A percentile compares a stretch with the other conserved stretches of the same genome.
phyloP scores from a whole-genome alignment of 768 basidiomycete genomes.

The Xanthoconium purpureum region DNA sequence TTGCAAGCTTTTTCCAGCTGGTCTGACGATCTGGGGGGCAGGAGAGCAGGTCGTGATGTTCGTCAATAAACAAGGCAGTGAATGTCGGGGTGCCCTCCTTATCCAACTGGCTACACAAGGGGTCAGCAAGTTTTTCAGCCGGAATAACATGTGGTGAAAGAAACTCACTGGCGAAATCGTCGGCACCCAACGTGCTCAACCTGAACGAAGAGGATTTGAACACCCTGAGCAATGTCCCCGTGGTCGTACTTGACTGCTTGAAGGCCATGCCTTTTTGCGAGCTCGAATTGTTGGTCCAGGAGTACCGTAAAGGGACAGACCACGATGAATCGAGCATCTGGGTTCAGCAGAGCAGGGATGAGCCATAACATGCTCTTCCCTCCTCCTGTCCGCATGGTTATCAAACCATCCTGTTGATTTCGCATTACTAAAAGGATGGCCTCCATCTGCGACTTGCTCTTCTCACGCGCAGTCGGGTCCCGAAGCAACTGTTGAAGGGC shows the following conservation, averaged over 20 bases:
- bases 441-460: slow-evolving; percentile 1
- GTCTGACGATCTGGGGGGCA: slow-evolving; percentile 1
- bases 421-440: neutral
- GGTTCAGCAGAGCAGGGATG: neutral
- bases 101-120: neutral
- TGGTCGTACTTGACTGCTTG: neutral
- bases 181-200: neutral
- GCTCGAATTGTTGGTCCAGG: neutral
- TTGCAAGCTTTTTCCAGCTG: slow-evolving; percentile 1
- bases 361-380: slow-evolving; percentile 7
- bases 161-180: neutral
- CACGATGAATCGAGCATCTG: neutral
- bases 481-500: neutral
- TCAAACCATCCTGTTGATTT: slow-evolving; percentile 1
- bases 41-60: neutral
- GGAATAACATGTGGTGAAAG: neutral
- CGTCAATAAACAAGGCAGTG: neutral
- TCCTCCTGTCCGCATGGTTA: slow-evolving; percentile 6
- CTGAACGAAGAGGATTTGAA: slow-evolving; percentile 3
- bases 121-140: neutral
- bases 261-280: neutral
- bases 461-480: neutral
- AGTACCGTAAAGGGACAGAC: slow-evolving; percentile 4
- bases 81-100: neutral
- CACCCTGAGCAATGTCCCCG: neutral